These are phyloP conservation scores for Fraxinus americana DNA, from an alignment of 257 asterid genomes.

Conservation along the genomic window DNA sequence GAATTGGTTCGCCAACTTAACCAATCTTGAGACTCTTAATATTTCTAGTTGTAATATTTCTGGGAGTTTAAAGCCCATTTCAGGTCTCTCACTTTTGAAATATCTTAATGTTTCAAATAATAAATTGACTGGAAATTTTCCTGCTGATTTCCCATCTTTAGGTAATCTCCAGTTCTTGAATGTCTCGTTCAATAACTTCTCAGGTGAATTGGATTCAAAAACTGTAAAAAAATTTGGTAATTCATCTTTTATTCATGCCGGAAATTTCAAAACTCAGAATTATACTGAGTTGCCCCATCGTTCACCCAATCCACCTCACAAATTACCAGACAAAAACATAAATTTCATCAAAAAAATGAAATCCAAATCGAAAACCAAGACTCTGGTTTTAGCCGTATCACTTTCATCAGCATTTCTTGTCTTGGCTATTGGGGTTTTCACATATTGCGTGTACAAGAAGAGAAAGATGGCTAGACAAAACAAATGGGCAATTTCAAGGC, in stretches of 20 bases:
- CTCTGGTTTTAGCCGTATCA: constrained; percentile 35
- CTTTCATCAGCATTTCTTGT: constrained; percentile 39
- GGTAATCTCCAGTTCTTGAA: constrained; percentile 55
- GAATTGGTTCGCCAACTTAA: constrained; percentile 56
- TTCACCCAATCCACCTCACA: constrained; percentile 29
- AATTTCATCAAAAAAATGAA: constrained; percentile 15
- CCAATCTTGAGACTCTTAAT: constrained; percentile 58
- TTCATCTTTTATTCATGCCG: constrained; percentile 66
- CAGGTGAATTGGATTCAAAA: constrained; percentile 43
- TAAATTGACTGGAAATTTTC: constrained; percentile 57
- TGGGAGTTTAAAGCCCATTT: constrained; percentile 50
- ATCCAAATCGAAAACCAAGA: constrained; percentile 36
- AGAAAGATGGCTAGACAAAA: constrained; percentile 45
- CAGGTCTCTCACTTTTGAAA: constrained; percentile 43
- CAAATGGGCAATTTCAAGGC: constrained; percentile 88
- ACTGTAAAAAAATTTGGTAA: constrained; percentile 38
- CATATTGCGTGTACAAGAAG: constrained; percentile 45
- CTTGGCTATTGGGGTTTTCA: constrained; percentile 13
- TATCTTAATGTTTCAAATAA: constrained; percentile 63
- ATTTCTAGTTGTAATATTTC: constrained; percentile 65
- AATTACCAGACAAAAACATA: constrained; percentile 22
- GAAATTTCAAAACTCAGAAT: constrained; percentile 27
- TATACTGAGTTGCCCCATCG: constrained; percentile 15
- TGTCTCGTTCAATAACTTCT: constrained; percentile 69
- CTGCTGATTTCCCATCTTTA: constrained; percentile 64